Evolutionary conservation across 2,329 filamentous ascomycete species (phyloP).

Genomic region (Botryotinia narcissicola): DNA sequence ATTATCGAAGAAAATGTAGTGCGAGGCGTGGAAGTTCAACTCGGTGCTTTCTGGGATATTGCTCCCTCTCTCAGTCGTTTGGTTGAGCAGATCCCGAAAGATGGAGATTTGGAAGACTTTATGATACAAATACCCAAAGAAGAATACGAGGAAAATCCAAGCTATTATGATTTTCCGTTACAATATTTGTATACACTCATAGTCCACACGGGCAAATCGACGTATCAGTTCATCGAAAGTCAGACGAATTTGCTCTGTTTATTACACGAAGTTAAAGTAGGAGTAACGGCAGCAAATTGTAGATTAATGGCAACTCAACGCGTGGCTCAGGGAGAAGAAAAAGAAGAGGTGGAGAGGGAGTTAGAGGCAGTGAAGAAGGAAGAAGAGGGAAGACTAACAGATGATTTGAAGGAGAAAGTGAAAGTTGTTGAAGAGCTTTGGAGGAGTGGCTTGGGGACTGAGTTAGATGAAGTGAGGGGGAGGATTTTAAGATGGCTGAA

Average conservation of each 20-base stretch:
- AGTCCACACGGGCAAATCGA: constrained; percentile 84
- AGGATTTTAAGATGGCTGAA: constrained; percentile 56
- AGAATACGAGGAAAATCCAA: constrained; percentile 83
- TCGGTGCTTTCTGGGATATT: constrained; percentile 97
- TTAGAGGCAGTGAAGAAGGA: constrained; percentile 58
- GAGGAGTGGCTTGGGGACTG: constrained; percentile 79
- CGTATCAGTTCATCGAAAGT: constrained; percentile 94
- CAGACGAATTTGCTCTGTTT: constrained; percentile 90
- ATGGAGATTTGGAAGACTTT: constrained; percentile 52
- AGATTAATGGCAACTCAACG: constrained; percentile 66
- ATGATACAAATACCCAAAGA: constrained; percentile 71
- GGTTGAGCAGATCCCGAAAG: constrained; percentile 72
- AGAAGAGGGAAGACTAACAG: constrained; percentile 71
- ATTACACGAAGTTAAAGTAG: constrained; percentile 84
- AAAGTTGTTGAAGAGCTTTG: constrained; percentile 88
- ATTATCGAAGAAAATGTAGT: constrained; percentile 83
- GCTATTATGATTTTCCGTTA: constrained; percentile 75
- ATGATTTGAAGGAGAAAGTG: constrained; percentile 91
- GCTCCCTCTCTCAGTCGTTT: constrained; percentile 77
- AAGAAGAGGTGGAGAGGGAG: constrained; percentile 42
- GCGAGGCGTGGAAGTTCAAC: constrained; percentile 84
- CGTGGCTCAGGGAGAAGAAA: constrained; percentile 39
- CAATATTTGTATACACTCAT: constrained; percentile 88
- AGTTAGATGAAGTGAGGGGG: constrained; percentile 70
- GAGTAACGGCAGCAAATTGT: constrained; percentile 67